Evolutionary conservation across 1,284 basidiomycete genomes (phyloP), one percentile per base, ranked within the genome.

Genomic region (Chalciporus sp.): DNA sequence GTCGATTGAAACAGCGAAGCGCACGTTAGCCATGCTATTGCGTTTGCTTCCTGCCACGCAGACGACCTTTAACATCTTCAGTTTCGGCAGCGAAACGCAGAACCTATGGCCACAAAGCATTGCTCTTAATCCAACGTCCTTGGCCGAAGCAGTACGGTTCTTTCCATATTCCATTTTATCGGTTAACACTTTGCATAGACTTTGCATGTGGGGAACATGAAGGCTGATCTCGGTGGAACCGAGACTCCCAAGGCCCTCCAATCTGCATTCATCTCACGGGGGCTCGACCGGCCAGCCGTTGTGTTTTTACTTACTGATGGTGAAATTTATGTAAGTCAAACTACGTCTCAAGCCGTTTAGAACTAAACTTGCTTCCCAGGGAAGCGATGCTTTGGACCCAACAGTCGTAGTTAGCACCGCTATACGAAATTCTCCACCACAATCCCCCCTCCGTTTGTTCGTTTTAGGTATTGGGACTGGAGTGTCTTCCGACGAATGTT

Each of bases 231-330:
- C 49, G 77, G 76, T 3, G 81, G 82, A 4, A 85, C 83, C 1
- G 74, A 83, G 43, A 76, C 80, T 14, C 53, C 63, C 1, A 20
- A 19, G 0, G 82, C 81, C 0, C 58, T 85, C 19, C 45, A 51
- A 6, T 20, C 20, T 1, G 64, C 67, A 29, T 56, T 72, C 8
- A 29, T 27, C 3, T 58, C 47, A 10, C 69, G 64, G n/a, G 42
- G 23, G 2, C 47, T 49, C 19, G 66, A 67, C 40, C 69, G 74
- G 7, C 73, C 81, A 0, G 76, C 78, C 4, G 75, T 70, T 1
- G 62, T 82, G 1, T 84, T 85, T 56, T 63, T 84, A 17, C 65
- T 85, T 29, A 85, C 83, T 0, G 83, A 84, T 54, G 82, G 82
- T 7, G 62, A 73, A 49, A 74, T 80, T 43, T 1, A 72, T 49